Percentiles rank a stretch among this genome's conserved stretches.
Evolutionary conservation across 164 flowering plant genomes (phyloP).

Genomic region (Malania oleifera): DNA sequence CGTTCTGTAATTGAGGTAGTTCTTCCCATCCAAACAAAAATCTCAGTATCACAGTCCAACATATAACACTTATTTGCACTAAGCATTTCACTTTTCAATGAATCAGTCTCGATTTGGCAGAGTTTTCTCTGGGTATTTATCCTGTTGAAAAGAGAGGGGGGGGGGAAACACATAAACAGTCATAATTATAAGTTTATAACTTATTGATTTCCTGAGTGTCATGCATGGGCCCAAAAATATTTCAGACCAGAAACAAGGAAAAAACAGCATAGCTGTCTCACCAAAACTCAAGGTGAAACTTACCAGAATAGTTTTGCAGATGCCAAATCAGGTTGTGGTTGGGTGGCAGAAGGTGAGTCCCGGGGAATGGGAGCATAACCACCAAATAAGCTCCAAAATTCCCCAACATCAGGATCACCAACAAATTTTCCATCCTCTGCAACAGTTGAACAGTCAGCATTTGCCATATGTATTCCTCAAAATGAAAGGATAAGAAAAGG

Average conservation of each 20-base stretch:
- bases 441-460: slow-evolving; percentile 14
- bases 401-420: slow-evolving; percentile 72
- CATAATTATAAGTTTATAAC: neutral
- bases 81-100: slow-evolving; percentile 42
- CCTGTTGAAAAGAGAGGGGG: slow-evolving; percentile 35
- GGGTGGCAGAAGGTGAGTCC: slow-evolving; percentile 26
- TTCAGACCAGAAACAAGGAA: neutral
- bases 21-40: slow-evolving; percentile 76
- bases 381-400: slow-evolving; percentile 74
- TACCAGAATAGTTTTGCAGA: slow-evolving; percentile 44
- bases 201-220: neutral
- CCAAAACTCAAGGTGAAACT: slow-evolving; percentile 7
- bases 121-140: slow-evolving; percentile 37
- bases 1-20: slow-evolving; percentile 49
- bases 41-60: slow-evolving; percentile 51
- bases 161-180: neutral
- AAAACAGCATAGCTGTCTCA: neutral
- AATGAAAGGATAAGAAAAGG: neutral
- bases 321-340: slow-evolving; percentile 16
- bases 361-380: slow-evolving; percentile 71
- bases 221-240: neutral
- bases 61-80: slow-evolving; percentile 56
- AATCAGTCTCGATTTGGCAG: slow-evolving; percentile 19
- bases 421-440: slow-evolving; percentile 76
- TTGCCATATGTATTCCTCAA: slow-evolving; percentile 1